phyloP scores from a whole-genome alignment of 257 asterid genomes.

The Solanum corneliomulleri region DNA sequence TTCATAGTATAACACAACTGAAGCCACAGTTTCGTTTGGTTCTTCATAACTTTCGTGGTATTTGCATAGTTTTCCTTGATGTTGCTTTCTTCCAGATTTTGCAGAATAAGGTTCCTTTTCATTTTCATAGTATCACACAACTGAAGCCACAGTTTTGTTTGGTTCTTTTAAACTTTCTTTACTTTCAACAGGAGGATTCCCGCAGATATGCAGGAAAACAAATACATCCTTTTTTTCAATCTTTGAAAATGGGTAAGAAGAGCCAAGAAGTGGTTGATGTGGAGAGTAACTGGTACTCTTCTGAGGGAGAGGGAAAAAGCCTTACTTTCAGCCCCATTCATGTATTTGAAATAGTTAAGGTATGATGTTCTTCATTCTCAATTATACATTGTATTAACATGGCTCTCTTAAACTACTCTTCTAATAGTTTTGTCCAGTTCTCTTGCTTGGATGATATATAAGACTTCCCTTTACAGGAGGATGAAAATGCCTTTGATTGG shows the following conservation, averaged over 20 bases:
- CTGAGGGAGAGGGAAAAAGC: slow-evolving; percentile 44
- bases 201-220: slow-evolving; percentile 76
- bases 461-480: slow-evolving; percentile 41
- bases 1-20: background rate
- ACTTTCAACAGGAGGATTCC: slow-evolving; percentile 58
- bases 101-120: background rate
- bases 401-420: background rate
- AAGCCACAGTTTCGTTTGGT: background rate
- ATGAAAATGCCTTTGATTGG: slow-evolving; percentile 46
- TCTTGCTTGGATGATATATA: background rate
- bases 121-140: background rate
- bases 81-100: background rate
- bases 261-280: slow-evolving; percentile 40
- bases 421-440: background rate
- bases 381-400: background rate
- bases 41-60: background rate
- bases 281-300: slow-evolving; percentile 23
- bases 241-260: slow-evolving; percentile 50
- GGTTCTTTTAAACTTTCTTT: background rate
- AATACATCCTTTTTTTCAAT: slow-evolving; percentile 84
- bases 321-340: slow-evolving; percentile 59
- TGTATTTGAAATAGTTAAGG: slow-evolving; percentile 68
- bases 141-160: background rate
- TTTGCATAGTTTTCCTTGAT: background rate
- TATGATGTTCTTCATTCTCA: slow-evolving; percentile 7